Base-by-base conservation (phyloP, 192 early-diverging fungal species). In the Linnemannia hyalina region DNA sequence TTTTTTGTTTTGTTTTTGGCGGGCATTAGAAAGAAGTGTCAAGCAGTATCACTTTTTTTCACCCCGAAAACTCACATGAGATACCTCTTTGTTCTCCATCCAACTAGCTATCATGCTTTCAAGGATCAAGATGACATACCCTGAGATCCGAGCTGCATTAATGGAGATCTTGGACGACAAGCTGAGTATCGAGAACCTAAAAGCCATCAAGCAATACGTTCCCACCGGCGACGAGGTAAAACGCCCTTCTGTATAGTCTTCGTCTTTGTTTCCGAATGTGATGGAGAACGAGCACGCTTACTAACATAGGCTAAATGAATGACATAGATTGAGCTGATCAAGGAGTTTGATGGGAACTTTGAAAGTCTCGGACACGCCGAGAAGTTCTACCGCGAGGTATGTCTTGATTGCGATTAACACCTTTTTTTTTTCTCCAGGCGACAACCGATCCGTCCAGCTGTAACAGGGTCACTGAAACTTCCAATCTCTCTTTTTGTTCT, bases 321-420 rank as follows among this genome's bases (percentile, higher is more conserved):
- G 26, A 6, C 2, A 26, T 57, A 91, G 89, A 90, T 91, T 70
- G 88, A 93, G 73, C 44, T 91, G 13, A 76, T 93, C 49, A 89
- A 88, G 68, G 89, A 90, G 23, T 93, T 88, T 70, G 83, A 88
- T 22, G 88, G 90, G 7, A 90, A 93, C 77, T 72, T 90, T 32
- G 82, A 83, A 41, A 74, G 74, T 42, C 82, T 93, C 0, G 92
- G 92, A 23, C 90, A 93, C 76, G 92, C 92, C n/a, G 92, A 93
- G 46, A 88, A 89, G 77, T 93, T 90, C 70, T 93, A 91, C 54
- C 81, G 78, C 29, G 78, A 88, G 55, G 89, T 89, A 82, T 83
- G 9, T 18, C 18, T 35, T 4, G 36, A 22, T 20, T 23, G 57
- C 10, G 42, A n/a, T 4, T 22, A 22, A 69, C 74, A 75, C 35